Evolutionary conservation across 768 basidiomycete genomes (phyloP).

Genomic region (Zangia roseola): DNA sequence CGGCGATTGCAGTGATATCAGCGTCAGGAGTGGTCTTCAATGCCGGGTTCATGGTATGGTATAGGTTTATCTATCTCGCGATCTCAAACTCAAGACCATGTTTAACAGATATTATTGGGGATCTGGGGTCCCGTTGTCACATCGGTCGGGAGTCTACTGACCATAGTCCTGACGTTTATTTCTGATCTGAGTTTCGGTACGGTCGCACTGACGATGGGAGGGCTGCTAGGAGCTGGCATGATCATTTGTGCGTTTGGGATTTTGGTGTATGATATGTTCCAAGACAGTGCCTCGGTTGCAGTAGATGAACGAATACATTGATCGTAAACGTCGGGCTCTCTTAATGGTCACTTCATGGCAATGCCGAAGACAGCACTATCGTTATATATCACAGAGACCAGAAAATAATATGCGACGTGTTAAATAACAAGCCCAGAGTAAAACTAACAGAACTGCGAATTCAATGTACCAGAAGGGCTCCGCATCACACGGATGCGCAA

Average conservation of each 20-base stretch:
- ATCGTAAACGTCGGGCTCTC: background rate
- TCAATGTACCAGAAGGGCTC: slow-evolving; percentile 19
- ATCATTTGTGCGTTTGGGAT: slow-evolving; percentile 85
- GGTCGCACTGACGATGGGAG: slow-evolving; percentile 65
- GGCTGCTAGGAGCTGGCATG: slow-evolving; percentile 70
- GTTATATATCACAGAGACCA: slow-evolving; percentile 45
- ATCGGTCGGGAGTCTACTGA: slow-evolving; percentile 91
- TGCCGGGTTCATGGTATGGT: slow-evolving; percentile 76
- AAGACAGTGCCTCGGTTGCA: slow-evolving; percentile 7
- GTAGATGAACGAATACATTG: background rate
- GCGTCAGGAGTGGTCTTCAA: slow-evolving; percentile 76
- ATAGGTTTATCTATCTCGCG: background rate
- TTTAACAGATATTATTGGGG: slow-evolving; percentile 67
- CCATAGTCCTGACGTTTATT: slow-evolving; percentile 84
- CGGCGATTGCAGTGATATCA: slow-evolving; percentile 67
- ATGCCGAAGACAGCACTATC: slow-evolving; percentile 30
- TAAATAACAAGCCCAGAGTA: slow-evolving; percentile 33
- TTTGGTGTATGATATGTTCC: slow-evolving; percentile 69
- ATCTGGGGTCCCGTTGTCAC: slow-evolving; percentile 87
- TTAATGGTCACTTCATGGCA: background rate
- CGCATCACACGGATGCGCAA: slow-evolving; percentile 14
- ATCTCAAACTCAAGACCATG: slow-evolving; percentile 5
- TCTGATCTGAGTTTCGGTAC: slow-evolving; percentile 76
- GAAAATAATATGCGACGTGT: slow-evolving; percentile 34
- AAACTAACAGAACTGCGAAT: slow-evolving; percentile 17